Evolutionary conservation across 257 asterid species (phyloP).

Genomic region (Voacanga thouarsii): DNA sequence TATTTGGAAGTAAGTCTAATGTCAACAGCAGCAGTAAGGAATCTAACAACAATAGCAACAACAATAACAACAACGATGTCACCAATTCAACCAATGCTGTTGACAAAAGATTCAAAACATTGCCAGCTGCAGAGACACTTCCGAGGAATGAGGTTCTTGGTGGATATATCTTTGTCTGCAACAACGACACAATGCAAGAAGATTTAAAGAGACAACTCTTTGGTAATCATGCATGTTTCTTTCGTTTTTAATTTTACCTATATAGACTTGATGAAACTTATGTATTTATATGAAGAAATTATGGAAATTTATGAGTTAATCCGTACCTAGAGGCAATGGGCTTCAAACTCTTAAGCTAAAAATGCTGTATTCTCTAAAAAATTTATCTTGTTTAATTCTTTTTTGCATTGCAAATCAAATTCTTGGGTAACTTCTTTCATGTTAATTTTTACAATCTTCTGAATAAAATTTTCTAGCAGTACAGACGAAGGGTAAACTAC

Average conservation of each 20-base stretch:
- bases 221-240: slow-evolving; percentile 46
- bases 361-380: background rate
- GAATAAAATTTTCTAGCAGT: background rate
- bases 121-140: slow-evolving; percentile 91
- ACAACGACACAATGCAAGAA: slow-evolving; percentile 96
- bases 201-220: slow-evolving; percentile 87
- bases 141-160: slow-evolving; percentile 94
- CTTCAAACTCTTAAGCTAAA: background rate
- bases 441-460: background rate
- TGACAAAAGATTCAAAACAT: slow-evolving; percentile 92
- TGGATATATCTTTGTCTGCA: slow-evolving; percentile 95
- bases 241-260: background rate
- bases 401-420: background rate
- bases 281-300: background rate
- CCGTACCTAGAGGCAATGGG: background rate
- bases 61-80: slow-evolving; percentile 36
- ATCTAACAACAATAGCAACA: slow-evolving; percentile 25
- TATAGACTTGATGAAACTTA: background rate
- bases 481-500: too few relatives aligned
- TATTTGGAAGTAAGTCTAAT: slow-evolving; percentile 50
- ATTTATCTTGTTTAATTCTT: background rate
- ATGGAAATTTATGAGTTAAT: background rate
- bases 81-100: slow-evolving; percentile 39
- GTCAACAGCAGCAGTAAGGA: slow-evolving; percentile 49
- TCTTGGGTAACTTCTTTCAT: too few relatives aligned